phyloP scores from a whole-genome alignment of 2,329 filamentous ascomycete species.

The Orbilia brochopaga region DNA sequence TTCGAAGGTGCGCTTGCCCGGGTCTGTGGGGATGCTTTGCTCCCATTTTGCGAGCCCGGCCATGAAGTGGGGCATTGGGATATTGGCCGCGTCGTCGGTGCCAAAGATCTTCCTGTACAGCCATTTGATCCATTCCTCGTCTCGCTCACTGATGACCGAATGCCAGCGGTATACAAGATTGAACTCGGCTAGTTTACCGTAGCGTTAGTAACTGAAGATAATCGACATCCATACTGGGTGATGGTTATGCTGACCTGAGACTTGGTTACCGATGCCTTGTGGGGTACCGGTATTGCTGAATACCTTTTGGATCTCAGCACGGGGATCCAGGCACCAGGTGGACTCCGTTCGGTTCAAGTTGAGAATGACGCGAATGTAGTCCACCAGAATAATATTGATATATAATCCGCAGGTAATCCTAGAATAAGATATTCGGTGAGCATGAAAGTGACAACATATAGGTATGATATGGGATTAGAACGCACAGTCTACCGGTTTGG shows the following conservation, averaged over 20 bases:
- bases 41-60: slow-evolving; percentile 70
- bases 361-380: slow-evolving; percentile 64
- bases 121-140: slow-evolving; percentile 56
- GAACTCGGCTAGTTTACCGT: slow-evolving; percentile 55
- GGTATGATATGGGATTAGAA: background rate
- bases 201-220: background rate
- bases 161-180: slow-evolving; percentile 58
- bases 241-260: slow-evolving; percentile 48
- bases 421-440: background rate
- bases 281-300: slow-evolving; percentile 51
- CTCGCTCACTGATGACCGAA: slow-evolving; percentile 56
- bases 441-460: background rate
- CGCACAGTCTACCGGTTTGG: slow-evolving; percentile 61
- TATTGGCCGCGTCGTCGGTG: slow-evolving; percentile 24
- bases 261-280: slow-evolving; percentile 57
- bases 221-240: background rate
- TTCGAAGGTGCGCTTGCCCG: slow-evolving; percentile 64
- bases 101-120: slow-evolving; percentile 53
- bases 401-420: slow-evolving; percentile 63
- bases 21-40: slow-evolving; percentile 68
- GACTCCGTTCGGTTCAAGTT: slow-evolving; percentile 57
- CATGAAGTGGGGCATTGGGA: slow-evolving; percentile 69
- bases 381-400: slow-evolving; percentile 64
- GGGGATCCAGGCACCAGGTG: slow-evolving; percentile 56
- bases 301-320: slow-evolving; percentile 54